Evolutionary conservation across 306 rosid genomes (phyloP).

Genomic region (Lagenaria siceraria): DNA sequence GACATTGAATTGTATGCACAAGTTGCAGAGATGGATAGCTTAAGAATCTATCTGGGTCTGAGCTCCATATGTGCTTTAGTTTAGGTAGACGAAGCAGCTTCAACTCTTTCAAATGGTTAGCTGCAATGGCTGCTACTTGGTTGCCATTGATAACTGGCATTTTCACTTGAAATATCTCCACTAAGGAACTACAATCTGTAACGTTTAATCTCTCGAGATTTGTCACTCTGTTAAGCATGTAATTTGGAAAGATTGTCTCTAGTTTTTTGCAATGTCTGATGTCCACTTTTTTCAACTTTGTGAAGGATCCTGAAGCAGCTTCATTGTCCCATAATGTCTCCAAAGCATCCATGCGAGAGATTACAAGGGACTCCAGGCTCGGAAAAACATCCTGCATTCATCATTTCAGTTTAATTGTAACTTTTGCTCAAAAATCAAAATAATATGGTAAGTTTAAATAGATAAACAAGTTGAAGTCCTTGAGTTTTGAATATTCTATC

Average conservation of each 20-base stretch:
- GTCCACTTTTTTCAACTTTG: neutral
- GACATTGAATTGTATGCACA: constrained; percentile 4
- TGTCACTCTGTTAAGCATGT: neutral
- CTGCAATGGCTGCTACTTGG: neutral
- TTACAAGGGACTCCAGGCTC: neutral
- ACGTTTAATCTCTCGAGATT: constrained; percentile 13
- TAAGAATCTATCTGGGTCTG: constrained; percentile 3
- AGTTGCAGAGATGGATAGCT: neutral
- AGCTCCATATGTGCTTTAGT: constrained; percentile 17
- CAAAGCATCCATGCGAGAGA: constrained; percentile 13
- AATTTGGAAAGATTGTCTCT: neutral
- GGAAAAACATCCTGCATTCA: neutral
- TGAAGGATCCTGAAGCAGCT: constrained; percentile 3
- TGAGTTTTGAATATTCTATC: neutral
- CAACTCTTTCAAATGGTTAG: constrained; percentile 7
- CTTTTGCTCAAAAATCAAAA: neutral
- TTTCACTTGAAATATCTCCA: constrained; percentile 1
- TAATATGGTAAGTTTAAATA: neutral
- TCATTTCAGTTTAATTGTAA: neutral
- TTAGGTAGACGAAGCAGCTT: constrained; percentile 15
- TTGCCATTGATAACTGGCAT: neutral
- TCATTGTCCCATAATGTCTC: constrained; percentile 11
- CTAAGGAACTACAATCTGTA: neutral
- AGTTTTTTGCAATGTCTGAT: neutral
- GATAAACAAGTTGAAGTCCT: neutral